A percentile compares a stretch with the other conserved stretches of the same genome.
Conservation (phyloP, 1,284 basidiomycete species). For the Austroboletus novae-zelandiae region DNA sequence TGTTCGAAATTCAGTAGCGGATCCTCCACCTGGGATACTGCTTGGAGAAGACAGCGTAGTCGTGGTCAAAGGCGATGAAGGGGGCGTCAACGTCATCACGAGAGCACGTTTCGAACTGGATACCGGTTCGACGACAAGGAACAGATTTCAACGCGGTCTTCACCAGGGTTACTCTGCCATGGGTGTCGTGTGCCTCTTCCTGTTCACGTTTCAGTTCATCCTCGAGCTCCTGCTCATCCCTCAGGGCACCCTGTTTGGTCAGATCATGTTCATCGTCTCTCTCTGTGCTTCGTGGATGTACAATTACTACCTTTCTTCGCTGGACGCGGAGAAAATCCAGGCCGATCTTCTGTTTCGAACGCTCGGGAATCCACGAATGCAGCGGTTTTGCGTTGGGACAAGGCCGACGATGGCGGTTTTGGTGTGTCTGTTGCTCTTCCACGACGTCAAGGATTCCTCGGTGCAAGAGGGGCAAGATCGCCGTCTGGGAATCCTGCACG, state of each 20-base stretch:
- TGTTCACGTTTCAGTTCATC: slow-evolving; percentile 29
- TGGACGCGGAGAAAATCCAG: slow-evolving; percentile 26
- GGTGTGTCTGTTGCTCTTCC: not conserved
- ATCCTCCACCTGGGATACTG: slow-evolving; percentile 24
- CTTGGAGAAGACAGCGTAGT: slow-evolving; percentile 14
- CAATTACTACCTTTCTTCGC: slow-evolving; percentile 25
- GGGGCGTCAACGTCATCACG: slow-evolving; percentile 10
- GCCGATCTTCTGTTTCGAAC: slow-evolving; percentile 16
- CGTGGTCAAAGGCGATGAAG: slow-evolving; percentile 19
- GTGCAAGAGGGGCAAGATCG: slow-evolving; percentile 20
- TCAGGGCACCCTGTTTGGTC: slow-evolving; percentile 30
- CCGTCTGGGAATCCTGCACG: slow-evolving; percentile 17
- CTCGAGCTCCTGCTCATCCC: slow-evolving; percentile 31
- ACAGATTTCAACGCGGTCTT: slow-evolving; percentile 5
- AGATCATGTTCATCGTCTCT: slow-evolving; percentile 32
- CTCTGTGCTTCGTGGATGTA: slow-evolving; percentile 30
- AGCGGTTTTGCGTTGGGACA: not conserved
- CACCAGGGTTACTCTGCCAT: slow-evolving; percentile 9
- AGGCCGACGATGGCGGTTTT: not conserved
- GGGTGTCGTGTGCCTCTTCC: slow-evolving; percentile 17
- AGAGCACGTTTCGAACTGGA: slow-evolving; percentile 15
- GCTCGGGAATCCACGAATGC: slow-evolving; percentile 8
- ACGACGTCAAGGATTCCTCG: slow-evolving; percentile 6
- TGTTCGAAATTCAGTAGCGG: slow-evolving; percentile 13
- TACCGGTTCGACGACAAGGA: slow-evolving; percentile 4